Conservation (phyloP, 2,329 filamentous ascomycete species). For the Hypoxylon sp. region DNA sequence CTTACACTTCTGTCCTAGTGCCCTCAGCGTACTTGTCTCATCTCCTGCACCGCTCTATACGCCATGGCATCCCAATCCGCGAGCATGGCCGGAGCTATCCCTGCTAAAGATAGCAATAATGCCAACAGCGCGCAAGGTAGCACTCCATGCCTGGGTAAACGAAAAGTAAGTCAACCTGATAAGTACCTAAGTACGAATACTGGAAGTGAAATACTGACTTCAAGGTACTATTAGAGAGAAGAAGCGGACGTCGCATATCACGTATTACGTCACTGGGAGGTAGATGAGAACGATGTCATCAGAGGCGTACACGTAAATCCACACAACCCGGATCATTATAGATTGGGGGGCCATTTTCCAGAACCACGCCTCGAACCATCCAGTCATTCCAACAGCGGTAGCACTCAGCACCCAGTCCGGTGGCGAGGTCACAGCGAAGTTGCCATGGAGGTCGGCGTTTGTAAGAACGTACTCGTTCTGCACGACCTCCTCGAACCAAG, state of each 20-base stretch:
- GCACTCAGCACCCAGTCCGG: not conserved
- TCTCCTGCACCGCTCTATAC: not conserved
- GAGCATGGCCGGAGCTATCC: not conserved
- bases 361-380: not conserved
- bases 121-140: not conserved
- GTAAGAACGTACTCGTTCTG: slow-evolving; percentile 1
- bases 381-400: not conserved
- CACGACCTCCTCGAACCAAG: slow-evolving; percentile 20
- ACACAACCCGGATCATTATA: not conserved
- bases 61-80: not conserved
- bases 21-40: not conserved
- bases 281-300: slow-evolving; percentile 21
- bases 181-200: not conserved
- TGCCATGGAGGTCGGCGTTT: slow-evolving; percentile 13
- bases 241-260: not conserved
- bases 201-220: not conserved
- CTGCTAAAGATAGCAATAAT: not conserved
- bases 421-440: slow-evolving; percentile 6
- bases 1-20: not conserved
- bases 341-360: not conserved
- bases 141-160: not conserved
- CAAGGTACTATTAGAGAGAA: not conserved
- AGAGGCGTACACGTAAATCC: not conserved
- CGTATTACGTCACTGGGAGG: not conserved
- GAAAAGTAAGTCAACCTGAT: not conserved